phyloP scores from a whole-genome alignment of 805 yeast species.

The Yamadazyma kitorensis region DNA sequence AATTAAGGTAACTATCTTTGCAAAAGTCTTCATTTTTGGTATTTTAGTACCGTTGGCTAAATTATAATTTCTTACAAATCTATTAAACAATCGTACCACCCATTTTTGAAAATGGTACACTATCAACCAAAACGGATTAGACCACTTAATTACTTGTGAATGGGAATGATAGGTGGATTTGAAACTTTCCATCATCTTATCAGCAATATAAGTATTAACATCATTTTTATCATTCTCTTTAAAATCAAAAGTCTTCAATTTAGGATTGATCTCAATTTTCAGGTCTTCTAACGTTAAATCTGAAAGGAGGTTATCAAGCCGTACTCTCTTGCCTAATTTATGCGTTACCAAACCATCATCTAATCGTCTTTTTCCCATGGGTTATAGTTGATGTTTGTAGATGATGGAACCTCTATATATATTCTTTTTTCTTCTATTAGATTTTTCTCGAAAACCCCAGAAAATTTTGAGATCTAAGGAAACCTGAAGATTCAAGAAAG shows the following conservation, averaged over 20 bases:
- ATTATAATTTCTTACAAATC: constrained; percentile 30
- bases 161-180: constrained; percentile 4
- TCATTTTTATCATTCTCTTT: not conserved
- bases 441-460: constrained; percentile 1
- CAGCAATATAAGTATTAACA: constrained; percentile 13
- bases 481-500: not conserved
- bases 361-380: constrained; percentile 3
- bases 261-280: constrained; percentile 7
- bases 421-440: not conserved
- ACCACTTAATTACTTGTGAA: constrained; percentile 22
- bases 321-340: constrained; percentile 23
- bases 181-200: constrained; percentile 12
- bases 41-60: constrained; percentile 12
- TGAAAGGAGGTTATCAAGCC: constrained; percentile 28
- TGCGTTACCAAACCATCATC: constrained; percentile 10
- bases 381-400: not conserved
- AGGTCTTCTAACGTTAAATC: constrained; percentile 20
- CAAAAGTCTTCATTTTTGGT: constrained; percentile 19
- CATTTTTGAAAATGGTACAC: constrained; percentile 31
- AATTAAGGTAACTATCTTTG: constrained; percentile 22
- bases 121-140: constrained; percentile 23
- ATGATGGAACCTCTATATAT: not conserved
- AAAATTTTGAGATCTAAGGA: constrained; percentile 1
- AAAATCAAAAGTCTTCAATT: constrained; percentile 1
- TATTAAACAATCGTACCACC: constrained; percentile 34